Evolutionary conservation across 2,329 filamentous ascomycete species (phyloP), one percentile per base, ranked within the genome.

Genomic region (Chaetomium sp.): DNA sequence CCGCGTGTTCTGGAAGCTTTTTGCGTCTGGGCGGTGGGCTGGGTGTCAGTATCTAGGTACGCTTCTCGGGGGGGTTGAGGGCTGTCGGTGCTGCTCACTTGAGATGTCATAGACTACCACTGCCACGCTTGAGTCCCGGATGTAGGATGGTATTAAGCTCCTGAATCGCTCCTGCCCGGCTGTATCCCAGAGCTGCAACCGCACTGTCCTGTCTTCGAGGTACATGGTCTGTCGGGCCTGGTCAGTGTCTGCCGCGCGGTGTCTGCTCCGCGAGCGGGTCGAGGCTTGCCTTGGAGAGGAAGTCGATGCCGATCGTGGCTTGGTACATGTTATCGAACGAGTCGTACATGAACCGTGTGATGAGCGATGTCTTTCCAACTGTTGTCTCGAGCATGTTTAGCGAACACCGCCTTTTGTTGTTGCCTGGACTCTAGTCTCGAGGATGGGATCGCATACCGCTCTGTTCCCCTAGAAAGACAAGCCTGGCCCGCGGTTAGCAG

Each of bases 301-400:
- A 99, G 81, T 99, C 95, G 82, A 99, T 99, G 75, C 95, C 95
- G 76, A 99, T 98, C 47, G 95, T 99, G 64, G 95, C 95, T 81
- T 99, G 95, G 82, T 99, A 99, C 85, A 94, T 98, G 81, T 96
- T 97, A 84, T 99, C 95, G 83, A 99, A 99, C 56, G 95, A 98
- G 80, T 99, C 95, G 85, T 99, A 99, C 95, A 99, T 99, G 84
- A 99, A 99, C 70, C 95, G 90, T 71, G 95, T 99, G 78, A 99
- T 99, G 73, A 99, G 82, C 68, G 95, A 99, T 35, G 95, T 99
- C 83, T 99, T 99, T 77, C 95, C 95, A 74, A 99, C 95, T 98
- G 77, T 70, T 60, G 42, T 60, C n/a, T n/a, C n/a, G 25, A 56
- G 62, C 49, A 45, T 54, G 33, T 53, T 65, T 54, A 59, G 63